phyloP scores from a whole-genome alignment of 1,284 basidiomycete species.

The Moesziomyces aphidis region DNA sequence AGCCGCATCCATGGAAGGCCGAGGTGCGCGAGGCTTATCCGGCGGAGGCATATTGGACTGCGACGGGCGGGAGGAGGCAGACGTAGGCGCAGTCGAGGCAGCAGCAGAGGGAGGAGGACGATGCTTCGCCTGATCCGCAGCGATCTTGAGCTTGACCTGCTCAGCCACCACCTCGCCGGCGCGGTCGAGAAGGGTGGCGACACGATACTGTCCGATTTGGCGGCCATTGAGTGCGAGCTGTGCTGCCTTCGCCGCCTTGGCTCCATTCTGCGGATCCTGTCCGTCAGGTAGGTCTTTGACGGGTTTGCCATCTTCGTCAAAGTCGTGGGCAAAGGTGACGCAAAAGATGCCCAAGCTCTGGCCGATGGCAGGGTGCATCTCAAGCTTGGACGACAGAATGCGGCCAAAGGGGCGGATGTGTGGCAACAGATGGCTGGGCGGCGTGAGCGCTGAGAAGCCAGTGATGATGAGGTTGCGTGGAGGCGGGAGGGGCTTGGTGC shows the following conservation, averaged over 20 bases:
- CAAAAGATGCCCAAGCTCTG: constrained; percentile 84
- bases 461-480: constrained; percentile 77
- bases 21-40: constrained; percentile 20
- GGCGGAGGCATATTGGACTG: constrained; percentile 38
- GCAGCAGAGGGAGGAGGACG: constrained; percentile 7
- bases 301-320: constrained; percentile 46
- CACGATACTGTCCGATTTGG: constrained; percentile 16
- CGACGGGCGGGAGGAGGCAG: constrained; percentile 14
- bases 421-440: constrained; percentile 76
- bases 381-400: constrained; percentile 79
- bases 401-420: constrained; percentile 79
- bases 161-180: constrained; percentile 23
- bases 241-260: constrained; percentile 42
- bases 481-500: constrained; percentile 78
- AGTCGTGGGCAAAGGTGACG: constrained; percentile 74
- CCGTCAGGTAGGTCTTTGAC: constrained; percentile 2
- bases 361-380: constrained; percentile 83
- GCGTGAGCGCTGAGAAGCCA: constrained; percentile 79
- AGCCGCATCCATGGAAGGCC: constrained; percentile 7
- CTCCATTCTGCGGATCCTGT: constrained; percentile 38
- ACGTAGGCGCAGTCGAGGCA: constrained; percentile 5
- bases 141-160: constrained; percentile 28
- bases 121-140: constrained; percentile 25
- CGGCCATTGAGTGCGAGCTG: constrained; percentile 28
- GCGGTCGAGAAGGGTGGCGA: constrained; percentile 35